Conservation (phyloP, 495 filamentous ascomycete species). For the Lophiostoma macrostomum region DNA sequence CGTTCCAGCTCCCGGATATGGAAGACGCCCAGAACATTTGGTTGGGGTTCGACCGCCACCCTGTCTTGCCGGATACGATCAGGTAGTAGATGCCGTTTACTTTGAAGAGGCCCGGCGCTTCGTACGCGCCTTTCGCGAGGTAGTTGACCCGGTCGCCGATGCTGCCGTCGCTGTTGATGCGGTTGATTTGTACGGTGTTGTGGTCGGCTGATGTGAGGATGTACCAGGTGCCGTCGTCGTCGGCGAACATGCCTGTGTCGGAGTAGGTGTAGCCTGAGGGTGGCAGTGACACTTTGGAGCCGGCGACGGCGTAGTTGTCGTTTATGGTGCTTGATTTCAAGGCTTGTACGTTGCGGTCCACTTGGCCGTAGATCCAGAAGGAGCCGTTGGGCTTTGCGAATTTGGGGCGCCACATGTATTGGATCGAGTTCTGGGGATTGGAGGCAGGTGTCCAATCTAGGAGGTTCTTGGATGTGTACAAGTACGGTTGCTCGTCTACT, state of each 20-base stretch:
- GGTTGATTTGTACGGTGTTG: slow-evolving; percentile 49
- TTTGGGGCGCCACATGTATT: slow-evolving; percentile 44
- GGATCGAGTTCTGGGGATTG: slow-evolving; percentile 22
- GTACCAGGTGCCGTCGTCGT: slow-evolving; percentile 45
- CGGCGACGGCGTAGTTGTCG: slow-evolving; percentile 39
- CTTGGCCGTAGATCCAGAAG: slow-evolving; percentile 49
- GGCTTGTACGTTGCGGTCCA: slow-evolving; percentile 46
- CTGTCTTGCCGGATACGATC: slow-evolving; percentile 47
- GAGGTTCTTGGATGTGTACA: slow-evolving; percentile 49
- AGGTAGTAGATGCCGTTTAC: slow-evolving; percentile 45
- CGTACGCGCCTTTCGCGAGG: slow-evolving; percentile 42
- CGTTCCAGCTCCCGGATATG: slow-evolving; percentile 42
- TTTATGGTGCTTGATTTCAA: slow-evolving; percentile 40
- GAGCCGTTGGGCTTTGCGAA: slow-evolving; percentile 47
- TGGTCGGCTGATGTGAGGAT: slow-evolving; percentile 48
- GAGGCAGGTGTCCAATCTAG: slow-evolving; percentile 43
- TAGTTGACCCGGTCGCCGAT: slow-evolving; percentile 21
- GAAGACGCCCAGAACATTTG: slow-evolving; percentile 39
- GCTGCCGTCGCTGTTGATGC: slow-evolving; percentile 44
- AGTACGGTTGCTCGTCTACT: slow-evolving; percentile 43
- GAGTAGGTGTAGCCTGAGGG: slow-evolving; percentile 46
- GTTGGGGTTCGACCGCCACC: slow-evolving; percentile 44
- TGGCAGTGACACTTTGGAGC: slow-evolving; percentile 43
- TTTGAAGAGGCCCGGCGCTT: slow-evolving; percentile 47
- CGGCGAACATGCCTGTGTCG: slow-evolving; percentile 49